Conservation (phyloP, 257 asterid genomes). For the Hygrophila difformis region DNA sequence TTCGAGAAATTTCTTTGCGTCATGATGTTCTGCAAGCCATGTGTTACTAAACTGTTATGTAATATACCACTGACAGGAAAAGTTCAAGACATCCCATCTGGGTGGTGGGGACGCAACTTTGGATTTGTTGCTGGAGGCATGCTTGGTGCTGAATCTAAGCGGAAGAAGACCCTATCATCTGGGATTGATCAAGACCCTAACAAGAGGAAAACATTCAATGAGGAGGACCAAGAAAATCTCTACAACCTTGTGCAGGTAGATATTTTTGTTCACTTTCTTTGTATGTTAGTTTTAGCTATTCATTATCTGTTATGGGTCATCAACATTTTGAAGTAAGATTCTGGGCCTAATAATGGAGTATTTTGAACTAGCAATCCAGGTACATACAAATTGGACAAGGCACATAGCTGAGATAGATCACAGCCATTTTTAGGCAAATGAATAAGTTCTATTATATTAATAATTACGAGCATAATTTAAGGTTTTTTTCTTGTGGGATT, state of each 20-base stretch:
- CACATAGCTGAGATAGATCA: too few relatives aligned
- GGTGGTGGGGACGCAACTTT: conserved; percentile 85
- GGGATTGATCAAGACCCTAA: conserved; percentile 23
- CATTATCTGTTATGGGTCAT: background rate
- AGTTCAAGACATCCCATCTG: conserved; percentile 48
- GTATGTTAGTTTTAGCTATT: background rate
- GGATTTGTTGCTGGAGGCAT: conserved; percentile 84
- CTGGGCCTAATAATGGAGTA: too few relatives aligned
- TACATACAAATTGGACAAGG: too few relatives aligned
- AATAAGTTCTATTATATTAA: too few relatives aligned
- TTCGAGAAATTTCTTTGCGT: background rate
- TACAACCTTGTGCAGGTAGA: conserved; percentile 82
- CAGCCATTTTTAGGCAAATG: too few relatives aligned
- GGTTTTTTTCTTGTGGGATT: too few relatives aligned
- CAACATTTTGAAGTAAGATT: too few relatives aligned
- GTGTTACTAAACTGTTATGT: background rate
- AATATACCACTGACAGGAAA: conserved; percentile 22
- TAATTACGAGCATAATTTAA: too few relatives aligned
- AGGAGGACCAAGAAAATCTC: conserved; percentile 93
- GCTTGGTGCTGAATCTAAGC: conserved; percentile 75
- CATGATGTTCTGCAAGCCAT: background rate
- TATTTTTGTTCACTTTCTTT: conserved; percentile 6
- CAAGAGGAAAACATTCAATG: conserved; percentile 51
- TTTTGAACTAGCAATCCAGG: too few relatives aligned
- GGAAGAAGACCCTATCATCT: conserved; percentile 33